Base-by-base conservation (phyloP, 2,329 filamentous ascomycete species). In the Colletotrichum limetticola region DNA sequence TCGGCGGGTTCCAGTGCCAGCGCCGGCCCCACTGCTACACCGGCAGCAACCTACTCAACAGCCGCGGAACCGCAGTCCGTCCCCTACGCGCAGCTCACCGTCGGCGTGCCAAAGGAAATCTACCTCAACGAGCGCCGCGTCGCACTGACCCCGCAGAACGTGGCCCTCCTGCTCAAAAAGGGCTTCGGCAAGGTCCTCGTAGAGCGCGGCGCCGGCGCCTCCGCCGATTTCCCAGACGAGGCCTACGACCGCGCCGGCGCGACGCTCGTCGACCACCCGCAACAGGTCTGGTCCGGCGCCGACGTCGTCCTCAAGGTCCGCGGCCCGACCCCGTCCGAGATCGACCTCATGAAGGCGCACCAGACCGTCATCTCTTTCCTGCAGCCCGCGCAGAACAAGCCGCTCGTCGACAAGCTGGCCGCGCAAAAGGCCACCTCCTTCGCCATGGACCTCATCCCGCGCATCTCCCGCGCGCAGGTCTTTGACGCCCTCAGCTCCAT, bases 391-490 rank as follows among this genome's bases (percentile, higher is more conserved):
- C 94, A 96, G 83, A 97, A 97, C 82, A 92, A 90, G 82, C 86
- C 90, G 9, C 84, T 96, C 6, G 92, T 97, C 11, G 89, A 95
- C 72, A 91, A 90, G 72, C 88, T 97, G 72, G 91, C 94, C 30
- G 86, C 87, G 49, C 90, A 90, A 61, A 92, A 92, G 91, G 91
- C 92, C 2, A 97, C 94, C 1, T 86, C 90, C 19, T 97, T 98
- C 79, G 94, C 95, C 26, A 97, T 98, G 95, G 95, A 98, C 80
- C 93, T 95, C 91, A 93, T 98, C 65, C 95, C 95, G 19, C 91
- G 95, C 53, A 97, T 97, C 77, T 97, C 95, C 1, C 90, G 95
- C 59, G 95, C 95, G 1, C 95, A 97, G 80, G 91, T 94, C 0
- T 97, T 97, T 78, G 95, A 97, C 82, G 95, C 94, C 0, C 86